These are phyloP conservation scores for Geotrichum siamense DNA, from an alignment of 1,139 yeast genomes.

Conservation along the genomic window DNA sequence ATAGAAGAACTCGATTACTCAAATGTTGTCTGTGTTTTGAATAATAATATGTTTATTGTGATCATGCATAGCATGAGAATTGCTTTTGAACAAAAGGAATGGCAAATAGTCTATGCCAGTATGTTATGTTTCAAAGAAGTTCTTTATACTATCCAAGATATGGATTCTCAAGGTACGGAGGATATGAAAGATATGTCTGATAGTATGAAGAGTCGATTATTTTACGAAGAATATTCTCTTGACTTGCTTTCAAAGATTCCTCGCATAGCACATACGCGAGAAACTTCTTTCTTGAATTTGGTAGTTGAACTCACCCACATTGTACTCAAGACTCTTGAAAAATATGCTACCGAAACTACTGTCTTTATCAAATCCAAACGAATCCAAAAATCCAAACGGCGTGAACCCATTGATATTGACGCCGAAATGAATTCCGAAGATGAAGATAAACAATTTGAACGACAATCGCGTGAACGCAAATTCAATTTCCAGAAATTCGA, in stretches of 20 bases:
- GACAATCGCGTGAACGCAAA: conserved; percentile 45
- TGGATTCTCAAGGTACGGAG: conserved; percentile 38
- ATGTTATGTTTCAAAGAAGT: conserved; percentile 65
- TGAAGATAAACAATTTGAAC: conserved; percentile 37
- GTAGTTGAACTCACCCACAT: conserved; percentile 62
- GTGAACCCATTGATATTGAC: conserved; percentile 38
- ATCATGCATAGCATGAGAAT: conserved; percentile 51
- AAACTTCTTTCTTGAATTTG: conserved; percentile 55
- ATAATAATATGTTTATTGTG: conserved; percentile 57
- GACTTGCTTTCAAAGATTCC: conserved; percentile 56
- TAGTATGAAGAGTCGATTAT: conserved; percentile 47
- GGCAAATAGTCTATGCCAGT: conserved; percentile 50
- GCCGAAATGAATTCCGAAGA: conserved; percentile 43
- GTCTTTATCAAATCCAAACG: conserved; percentile 49
- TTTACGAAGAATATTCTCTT: conserved; percentile 59
- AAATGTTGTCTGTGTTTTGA: conserved; percentile 58
- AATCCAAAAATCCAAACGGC: conserved; percentile 30
- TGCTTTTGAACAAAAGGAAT: conserved; percentile 36
- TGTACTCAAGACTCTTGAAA: conserved; percentile 60
- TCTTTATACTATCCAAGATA: conserved; percentile 47
- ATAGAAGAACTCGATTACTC: conserved; percentile 42
- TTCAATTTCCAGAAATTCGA: conserved; percentile 44
- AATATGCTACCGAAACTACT: conserved; percentile 53
- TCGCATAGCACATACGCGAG: conserved; percentile 55
- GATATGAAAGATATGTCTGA: conserved; percentile 45